Evolutionary conservation across 2,329 filamentous ascomycete species (phyloP), one percentile per base, ranked within the genome.

Genomic region (Grosmannia clavigera): DNA sequence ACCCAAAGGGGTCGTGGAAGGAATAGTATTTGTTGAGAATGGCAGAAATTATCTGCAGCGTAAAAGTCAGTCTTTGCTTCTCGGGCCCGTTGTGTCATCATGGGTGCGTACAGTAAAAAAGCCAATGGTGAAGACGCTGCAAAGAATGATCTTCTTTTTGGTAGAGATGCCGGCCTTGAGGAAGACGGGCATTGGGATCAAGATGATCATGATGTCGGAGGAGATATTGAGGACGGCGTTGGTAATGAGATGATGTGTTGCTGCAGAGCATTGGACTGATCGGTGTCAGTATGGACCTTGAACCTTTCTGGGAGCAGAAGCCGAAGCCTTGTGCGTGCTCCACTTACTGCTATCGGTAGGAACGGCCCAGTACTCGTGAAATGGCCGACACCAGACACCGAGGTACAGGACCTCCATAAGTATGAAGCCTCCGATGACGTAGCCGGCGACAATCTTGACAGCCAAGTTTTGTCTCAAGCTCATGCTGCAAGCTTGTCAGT

Each of bases 141-240:
- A 72, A 1, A 85, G 73, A 1, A 82, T 73, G 0, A 77, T 58
- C 68, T 84, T 85, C 66, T 81, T 77, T 66, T 75, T 79, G 1
- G 72, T 50, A 6, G 74, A 70, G 2, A 85, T 71, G 54, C 76
- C 74, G 1, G 82, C 75, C 31, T 74, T 74, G 12, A 79, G 64
- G 31, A 85, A 72, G 31, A 79, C 64, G 2, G 81, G 81, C 63
- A 85, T 73, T 1, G 81, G 81, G 25, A 85, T 77, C 3, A 75
- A 66, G 33, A 85, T 77, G 67, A 86, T 84, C 71, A 81, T 75
- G 2, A 83, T 46, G 63, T 85, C 83, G 31, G 81, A 83, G 2
- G 78, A 77, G 56, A 85, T 78, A 64, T 86, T 85, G 66, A 85
- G 77, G 4, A 76, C 73, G 1, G 79, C 77, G 61, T 84, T 82